Percentiles rank a stretch among this genome's conserved stretches.
Evolutionary conservation across 352 stramenopile genomes (phyloP).

Genomic region (Globisporangium polare): DNA sequence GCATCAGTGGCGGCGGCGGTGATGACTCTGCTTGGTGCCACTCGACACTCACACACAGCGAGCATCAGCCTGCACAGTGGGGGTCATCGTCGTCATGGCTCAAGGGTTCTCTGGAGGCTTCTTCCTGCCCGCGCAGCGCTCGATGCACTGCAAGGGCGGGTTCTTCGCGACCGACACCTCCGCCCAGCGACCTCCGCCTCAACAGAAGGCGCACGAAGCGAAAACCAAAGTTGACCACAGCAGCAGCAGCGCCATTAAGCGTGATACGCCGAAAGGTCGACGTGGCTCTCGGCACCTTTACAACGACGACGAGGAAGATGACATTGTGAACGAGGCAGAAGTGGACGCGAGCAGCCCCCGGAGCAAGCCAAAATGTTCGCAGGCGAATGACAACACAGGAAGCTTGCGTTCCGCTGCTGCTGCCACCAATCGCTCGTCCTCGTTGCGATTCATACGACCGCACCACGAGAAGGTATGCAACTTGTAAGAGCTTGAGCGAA

Average conservation of each 20-base stretch:
- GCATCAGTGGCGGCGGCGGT: not conserved
- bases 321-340: constrained; percentile 6
- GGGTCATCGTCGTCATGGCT: constrained; percentile 9
- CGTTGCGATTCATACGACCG: constrained; percentile 12
- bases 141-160: constrained; percentile 45
- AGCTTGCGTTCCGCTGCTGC: not conserved
- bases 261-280: not conserved
- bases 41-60: not conserved
- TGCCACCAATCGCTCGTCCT: not conserved
- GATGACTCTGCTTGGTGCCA: not conserved
- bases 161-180: constrained; percentile 38
- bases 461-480: constrained; percentile 17
- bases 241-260: not conserved
- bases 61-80: not conserved
- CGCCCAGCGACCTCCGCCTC: not conserved
- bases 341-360: constrained; percentile 6
- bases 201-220: not conserved
- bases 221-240: constrained; percentile 7
- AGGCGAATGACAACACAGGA: not conserved
- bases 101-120: constrained; percentile 44
- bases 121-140: constrained; percentile 54
- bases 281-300: not conserved
- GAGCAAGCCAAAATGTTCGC: not conserved
- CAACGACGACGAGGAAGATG: not conserved
- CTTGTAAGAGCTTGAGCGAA: not conserved